These are phyloP conservation scores for Trichoderma lentiforme DNA, from an alignment of 2,329 filamentous ascomycete genomes.

Conservation along the genomic window DNA sequence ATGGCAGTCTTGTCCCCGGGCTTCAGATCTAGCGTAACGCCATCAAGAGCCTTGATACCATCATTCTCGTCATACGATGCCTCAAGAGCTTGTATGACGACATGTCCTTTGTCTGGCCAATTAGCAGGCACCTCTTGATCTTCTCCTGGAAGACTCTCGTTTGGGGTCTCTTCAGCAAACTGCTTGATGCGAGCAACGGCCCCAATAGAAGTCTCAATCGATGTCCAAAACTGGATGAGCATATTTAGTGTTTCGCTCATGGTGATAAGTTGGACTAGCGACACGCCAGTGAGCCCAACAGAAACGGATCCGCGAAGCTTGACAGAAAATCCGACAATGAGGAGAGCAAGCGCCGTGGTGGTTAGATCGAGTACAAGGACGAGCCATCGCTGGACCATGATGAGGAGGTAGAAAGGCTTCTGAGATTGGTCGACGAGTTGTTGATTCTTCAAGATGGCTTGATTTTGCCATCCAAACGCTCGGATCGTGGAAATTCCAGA, in stretches of 20 bases:
- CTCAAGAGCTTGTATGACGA: slow-evolving; percentile 28
- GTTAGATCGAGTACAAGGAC: slow-evolving; percentile 49
- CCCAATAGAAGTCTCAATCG: slow-evolving; percentile 37
- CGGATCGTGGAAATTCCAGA: slow-evolving; percentile 48
- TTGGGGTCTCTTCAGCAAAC: slow-evolving; percentile 29
- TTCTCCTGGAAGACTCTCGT: slow-evolving; percentile 28
- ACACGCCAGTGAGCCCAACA: slow-evolving; percentile 33
- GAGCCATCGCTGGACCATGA: slow-evolving; percentile 56
- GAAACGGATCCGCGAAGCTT: slow-evolving; percentile 27
- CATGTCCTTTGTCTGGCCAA: slow-evolving; percentile 33
- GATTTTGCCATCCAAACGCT: slow-evolving; percentile 48
- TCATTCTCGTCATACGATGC: slow-evolving; percentile 27
- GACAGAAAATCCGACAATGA: slow-evolving; percentile 47
- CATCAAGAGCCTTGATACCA: slow-evolving; percentile 43
- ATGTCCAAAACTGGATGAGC: slow-evolving; percentile 37
- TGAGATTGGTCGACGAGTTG: slow-evolving; percentile 52
- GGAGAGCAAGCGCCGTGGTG: slow-evolving; percentile 44
- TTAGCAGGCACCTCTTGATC: slow-evolving; percentile 20
- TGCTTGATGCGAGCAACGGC: slow-evolving; percentile 36
- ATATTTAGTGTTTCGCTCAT: slow-evolving; percentile 35
- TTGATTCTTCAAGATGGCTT: slow-evolving; percentile 42
- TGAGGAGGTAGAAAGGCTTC: slow-evolving; percentile 55
- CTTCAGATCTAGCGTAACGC: slow-evolving; percentile 20
- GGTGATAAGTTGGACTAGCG: slow-evolving; percentile 31
- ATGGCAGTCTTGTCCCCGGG: slow-evolving; percentile 7